Percentiles rank a stretch among this genome's conserved stretches.
Evolutionary conservation across 192 early-diverging fungal genomes (phyloP).

Genomic region (Umbelopsis ramanniana): DNA sequence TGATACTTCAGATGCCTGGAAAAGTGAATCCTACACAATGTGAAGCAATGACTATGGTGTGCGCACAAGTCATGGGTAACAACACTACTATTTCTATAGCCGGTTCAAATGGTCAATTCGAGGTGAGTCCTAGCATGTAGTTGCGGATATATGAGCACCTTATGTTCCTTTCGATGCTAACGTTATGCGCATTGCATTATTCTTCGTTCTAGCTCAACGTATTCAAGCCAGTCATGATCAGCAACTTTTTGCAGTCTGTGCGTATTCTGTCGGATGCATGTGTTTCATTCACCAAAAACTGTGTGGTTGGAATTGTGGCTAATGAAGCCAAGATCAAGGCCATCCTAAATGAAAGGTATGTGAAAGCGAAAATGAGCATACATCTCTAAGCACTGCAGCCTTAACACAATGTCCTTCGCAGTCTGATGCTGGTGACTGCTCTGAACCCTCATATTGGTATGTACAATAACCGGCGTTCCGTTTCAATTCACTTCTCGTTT

Average conservation of each 20-base stretch:
- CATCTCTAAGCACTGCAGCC: too few relatives aligned
- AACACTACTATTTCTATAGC: slow-evolving; percentile 88
- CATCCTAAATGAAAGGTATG: slow-evolving; percentile 75
- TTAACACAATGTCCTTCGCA: slow-evolving; percentile 38
- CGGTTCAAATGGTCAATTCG: slow-evolving; percentile 95
- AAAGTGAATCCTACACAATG: slow-evolving; percentile 99
- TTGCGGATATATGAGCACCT: too few relatives aligned
- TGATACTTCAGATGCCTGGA: slow-evolving; percentile 76
- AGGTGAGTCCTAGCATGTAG: slow-evolving; percentile 48
- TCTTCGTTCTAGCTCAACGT: slow-evolving; percentile 78
- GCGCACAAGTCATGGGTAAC: slow-evolving; percentile 98
- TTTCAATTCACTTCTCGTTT: background rate
- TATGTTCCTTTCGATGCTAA: too few relatives aligned
- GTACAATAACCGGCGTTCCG: slow-evolving; percentile 23
- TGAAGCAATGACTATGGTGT: slow-evolving; percentile 99
- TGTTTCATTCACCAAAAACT: slow-evolving; percentile 90
- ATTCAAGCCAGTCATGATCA: slow-evolving; percentile 99
- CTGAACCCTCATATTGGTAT: slow-evolving; percentile 94
- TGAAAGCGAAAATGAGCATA: background rate
- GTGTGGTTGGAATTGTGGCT: slow-evolving; percentile 89
- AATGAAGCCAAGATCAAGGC: slow-evolving; percentile 84
- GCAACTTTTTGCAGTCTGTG: slow-evolving; percentile 92
- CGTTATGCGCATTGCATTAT: background rate
- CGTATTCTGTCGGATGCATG: slow-evolving; percentile 82
- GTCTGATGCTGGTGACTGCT: slow-evolving; percentile 95